Base-by-base conservation (phyloP, 352 stramenopile species). In the Phytopythium delawarense region DNA sequence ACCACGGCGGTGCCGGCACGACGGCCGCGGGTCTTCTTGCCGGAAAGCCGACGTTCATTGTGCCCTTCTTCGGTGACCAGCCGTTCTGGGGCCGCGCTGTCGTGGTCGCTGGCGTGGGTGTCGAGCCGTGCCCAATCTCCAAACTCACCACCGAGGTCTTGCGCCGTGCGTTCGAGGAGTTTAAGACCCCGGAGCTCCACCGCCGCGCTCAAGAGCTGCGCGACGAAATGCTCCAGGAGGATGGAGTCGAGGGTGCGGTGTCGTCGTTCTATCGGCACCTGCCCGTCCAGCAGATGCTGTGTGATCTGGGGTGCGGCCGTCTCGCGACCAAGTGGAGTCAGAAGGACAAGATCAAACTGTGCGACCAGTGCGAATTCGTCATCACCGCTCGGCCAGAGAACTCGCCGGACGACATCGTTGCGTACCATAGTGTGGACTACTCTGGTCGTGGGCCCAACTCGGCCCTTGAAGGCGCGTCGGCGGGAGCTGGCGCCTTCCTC, bases 31-130 rank as follows among this genome's bases (percentile, higher is more conserved):
- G 91, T 25, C 73, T 98, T 4, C 57, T 94, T 8, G 87, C 86
- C 34, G 91, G 89, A 4, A 92, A 97, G 35, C 92, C 94, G 3
- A 98, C 91, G 6, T 90, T 98, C 64, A 87, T 98, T 32, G 93
- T 92, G 66, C 94, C 94, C 16, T 98, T 98, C 62, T 98, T 98
- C 69, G 91, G 88, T 18, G 94, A 98, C 68, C 94, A 98, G 65
- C 85, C 78, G 34, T 98, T 98, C 71, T 98, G 92, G 94, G 91
- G 89, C 3, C 79, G 91, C n/a, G 90, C 93, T 2, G 85, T 97
- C 0, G 71, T 87, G 21, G 79, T 71, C 1, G 77, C 84, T 12
- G 79, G 87, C 12, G 89, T 96, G 0, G 92, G 92, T 18, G 84
- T 93, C 1, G 68, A 79, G 45, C 88, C 91, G 3, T 92, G 89